A percentile compares a stretch with the other conserved stretches of the same genome.
Evolutionary conservation across 2,329 filamentous ascomycete species (phyloP).

Genomic region (Talaromyces sp.): DNA sequence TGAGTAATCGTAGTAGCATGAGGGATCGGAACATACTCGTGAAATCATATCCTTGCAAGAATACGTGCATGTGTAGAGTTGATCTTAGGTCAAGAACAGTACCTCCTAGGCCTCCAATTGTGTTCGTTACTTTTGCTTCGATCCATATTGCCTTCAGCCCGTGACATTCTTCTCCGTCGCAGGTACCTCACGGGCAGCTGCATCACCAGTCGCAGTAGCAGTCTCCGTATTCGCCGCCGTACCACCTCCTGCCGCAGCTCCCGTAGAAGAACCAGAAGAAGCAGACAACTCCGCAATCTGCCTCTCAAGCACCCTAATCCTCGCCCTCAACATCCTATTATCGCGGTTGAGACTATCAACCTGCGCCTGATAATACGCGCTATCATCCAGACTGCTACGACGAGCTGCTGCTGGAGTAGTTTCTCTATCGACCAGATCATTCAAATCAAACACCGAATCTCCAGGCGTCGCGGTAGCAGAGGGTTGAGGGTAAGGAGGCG

Average conservation of each 20-base stretch:
- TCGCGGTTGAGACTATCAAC: constrained; percentile 48
- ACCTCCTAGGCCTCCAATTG: not conserved
- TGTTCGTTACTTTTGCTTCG: not conserved
- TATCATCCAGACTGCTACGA: constrained; percentile 47
- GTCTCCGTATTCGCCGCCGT: not conserved
- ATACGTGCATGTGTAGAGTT: not conserved
- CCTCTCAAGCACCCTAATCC: constrained; percentile 46
- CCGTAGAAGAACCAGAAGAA: not conserved
- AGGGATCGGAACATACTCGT: not conserved
- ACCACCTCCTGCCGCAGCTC: not conserved
- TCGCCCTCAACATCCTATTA: constrained; percentile 49
- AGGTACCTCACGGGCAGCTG: not conserved
- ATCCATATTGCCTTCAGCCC: not conserved
- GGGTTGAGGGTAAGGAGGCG: not conserved
- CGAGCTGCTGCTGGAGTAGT: constrained; percentile 23
- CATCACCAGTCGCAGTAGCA: not conserved
- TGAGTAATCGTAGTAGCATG: not conserved
- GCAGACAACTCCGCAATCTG: constrained; percentile 18
- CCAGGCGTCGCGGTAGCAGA: constrained; percentile 33
- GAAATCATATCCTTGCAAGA: not conserved
- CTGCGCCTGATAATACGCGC: constrained; percentile 50
- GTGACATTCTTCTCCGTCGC: not conserved
- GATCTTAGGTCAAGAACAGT: not conserved
- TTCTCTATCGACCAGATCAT: constrained; percentile 25
- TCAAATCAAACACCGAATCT: constrained; percentile 18